Evolutionary conservation across 139 green algal species (phyloP), one percentile per base, ranked within the genome.

Genomic region (Volvox africanus): DNA sequence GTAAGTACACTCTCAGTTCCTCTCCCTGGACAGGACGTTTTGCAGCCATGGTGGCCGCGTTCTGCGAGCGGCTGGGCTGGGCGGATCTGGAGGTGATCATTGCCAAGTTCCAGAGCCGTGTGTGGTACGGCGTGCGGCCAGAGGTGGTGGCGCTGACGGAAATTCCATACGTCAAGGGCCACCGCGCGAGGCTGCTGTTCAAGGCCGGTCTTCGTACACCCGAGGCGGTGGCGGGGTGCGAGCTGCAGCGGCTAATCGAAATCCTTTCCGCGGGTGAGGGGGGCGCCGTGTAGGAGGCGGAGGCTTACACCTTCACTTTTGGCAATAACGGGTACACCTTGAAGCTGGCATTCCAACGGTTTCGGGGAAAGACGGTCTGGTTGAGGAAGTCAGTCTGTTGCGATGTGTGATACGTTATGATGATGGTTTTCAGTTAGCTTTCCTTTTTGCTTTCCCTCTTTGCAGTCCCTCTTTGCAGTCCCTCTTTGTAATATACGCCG

Each of bases 61-160:
- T 99, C 86, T 99, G 97, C 86, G 95, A 96, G 80, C 94, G 96
- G 82, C 87, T 98, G 91, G 95, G 95, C 68, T 98, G 95, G 94
- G 37, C 65, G 16, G 93, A 97, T 91, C 86, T 99, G 88, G 95
- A 98, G 91, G 71, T 93, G 0, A 92, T 99, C 33, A 93, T 99
- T 19, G 82, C 94, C 28, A 95, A 96, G 82, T 98, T 99, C 91
- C 97, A 90, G 91, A 88, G 77, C 19, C 92, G 96, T 0, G 95
- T 98, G 37, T 94, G 93, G 61, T 86, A 92, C 68, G 97, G 96
- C 1, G 96, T 97, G 50, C 87, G 87, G 61, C 91, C 82, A 14
- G 97, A 98, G 88, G 94, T 99, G 11, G 89, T 99, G 89, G 94
- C 93, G 11, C 96, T 99, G 28, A 97, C 94, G 19, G 95, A 98